These are phyloP conservation scores for Talaromyces ruber DNA, from an alignment of 495 filamentous ascomycete genomes.

Conservation along the genomic window DNA sequence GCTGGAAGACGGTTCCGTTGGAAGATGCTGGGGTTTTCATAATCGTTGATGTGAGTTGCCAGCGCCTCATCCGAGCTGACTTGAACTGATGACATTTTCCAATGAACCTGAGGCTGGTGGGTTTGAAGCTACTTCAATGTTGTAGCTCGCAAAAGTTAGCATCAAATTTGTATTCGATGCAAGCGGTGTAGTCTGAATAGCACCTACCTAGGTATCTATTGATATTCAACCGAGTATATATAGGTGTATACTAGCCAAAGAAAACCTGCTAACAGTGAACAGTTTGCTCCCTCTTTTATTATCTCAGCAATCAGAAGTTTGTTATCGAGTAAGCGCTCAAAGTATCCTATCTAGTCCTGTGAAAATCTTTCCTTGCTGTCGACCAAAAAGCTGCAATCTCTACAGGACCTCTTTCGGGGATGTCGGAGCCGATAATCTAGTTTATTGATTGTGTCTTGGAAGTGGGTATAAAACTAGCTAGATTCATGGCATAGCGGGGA, in stretches of 20 bases:
- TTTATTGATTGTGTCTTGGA: not conserved
- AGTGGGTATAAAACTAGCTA: not conserved
- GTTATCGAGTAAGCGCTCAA: no score
- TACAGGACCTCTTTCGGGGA: not conserved
- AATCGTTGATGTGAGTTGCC: constrained; percentile 1
- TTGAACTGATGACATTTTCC: not conserved
- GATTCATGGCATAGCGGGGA: not conserved
- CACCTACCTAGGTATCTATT: not conserved
- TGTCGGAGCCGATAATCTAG: not conserved
- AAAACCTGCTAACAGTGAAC: not conserved
- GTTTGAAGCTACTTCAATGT: not conserved
- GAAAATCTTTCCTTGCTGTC: not conserved
- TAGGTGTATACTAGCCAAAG: not conserved
- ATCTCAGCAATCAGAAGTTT: not conserved
- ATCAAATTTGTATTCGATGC: not conserved
- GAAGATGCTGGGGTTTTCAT: constrained; percentile 31
- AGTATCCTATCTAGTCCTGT: not conserved
- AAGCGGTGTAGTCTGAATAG: not conserved
- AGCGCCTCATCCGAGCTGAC: not conserved
- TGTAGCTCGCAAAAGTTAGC: not conserved
- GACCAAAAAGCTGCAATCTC: not conserved
- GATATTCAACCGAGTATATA: not conserved
- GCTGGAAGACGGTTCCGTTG: constrained; percentile 55
- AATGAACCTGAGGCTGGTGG: not conserved
- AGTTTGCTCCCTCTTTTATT: not conserved